Conservation (phyloP, 306 rosid genomes). For the Trichosanthes truncata region DNA sequence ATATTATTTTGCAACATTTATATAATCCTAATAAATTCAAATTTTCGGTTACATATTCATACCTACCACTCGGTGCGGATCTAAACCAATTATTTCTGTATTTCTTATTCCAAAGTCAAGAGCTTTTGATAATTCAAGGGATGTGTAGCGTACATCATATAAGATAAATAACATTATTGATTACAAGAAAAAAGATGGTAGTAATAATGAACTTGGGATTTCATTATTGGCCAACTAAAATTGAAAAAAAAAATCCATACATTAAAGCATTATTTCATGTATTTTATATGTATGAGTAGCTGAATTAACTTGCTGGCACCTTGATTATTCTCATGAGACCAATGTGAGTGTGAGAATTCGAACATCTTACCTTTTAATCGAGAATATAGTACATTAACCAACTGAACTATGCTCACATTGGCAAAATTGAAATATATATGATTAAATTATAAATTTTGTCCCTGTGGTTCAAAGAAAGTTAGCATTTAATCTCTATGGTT, state of each 20-base stretch:
- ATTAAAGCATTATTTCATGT: not conserved
- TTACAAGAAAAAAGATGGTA: not conserved
- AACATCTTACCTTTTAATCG: too few species aligned
- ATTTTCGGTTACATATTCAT: not conserved
- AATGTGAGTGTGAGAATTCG: too few species aligned
- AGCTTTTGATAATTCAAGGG: not conserved
- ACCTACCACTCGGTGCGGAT: not conserved
- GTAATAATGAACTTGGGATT: not conserved
- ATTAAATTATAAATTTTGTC: too few species aligned
- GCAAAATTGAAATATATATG: too few species aligned
- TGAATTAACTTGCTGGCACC: too few species aligned
- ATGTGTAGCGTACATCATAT: not conserved
- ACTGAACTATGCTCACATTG: too few species aligned
- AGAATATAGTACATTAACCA: too few species aligned
- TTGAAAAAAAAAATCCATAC: not conserved
- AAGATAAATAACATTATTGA: not conserved
- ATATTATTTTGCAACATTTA: not conserved
- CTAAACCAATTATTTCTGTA: not conserved
- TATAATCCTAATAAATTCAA: not conserved
- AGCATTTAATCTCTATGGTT: too few species aligned
- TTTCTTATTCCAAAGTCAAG: not conserved
- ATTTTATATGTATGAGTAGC: too few species aligned
- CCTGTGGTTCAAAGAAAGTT: too few species aligned
- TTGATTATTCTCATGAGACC: too few species aligned
- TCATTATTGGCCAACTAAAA: not conserved